phyloP scores from a whole-genome alignment of 768 basidiomycete genomes.

The Boletus rubescentipes region DNA sequence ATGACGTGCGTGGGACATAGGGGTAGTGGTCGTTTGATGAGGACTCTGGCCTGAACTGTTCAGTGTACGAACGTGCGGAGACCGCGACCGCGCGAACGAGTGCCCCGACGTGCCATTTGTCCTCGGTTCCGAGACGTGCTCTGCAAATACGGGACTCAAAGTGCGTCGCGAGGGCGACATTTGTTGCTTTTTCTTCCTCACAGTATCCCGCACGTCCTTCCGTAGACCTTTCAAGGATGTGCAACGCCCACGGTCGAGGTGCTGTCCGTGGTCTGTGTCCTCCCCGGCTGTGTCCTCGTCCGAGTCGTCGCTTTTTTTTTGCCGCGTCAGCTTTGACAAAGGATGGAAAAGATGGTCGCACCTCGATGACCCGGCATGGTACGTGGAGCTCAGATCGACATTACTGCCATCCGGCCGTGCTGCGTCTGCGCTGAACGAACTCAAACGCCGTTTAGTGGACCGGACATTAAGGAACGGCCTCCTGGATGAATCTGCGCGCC shows the following conservation, averaged over 20 bases:
- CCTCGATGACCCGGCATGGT: constrained; percentile 84
- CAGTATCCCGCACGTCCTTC: constrained; percentile 24
- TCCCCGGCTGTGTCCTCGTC: constrained; percentile 52
- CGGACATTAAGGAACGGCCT: constrained; percentile 36
- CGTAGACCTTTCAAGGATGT: constrained; percentile 32
- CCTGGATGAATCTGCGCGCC: constrained; percentile 48
- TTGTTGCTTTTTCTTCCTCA: constrained; percentile 30
- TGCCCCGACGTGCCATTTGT: constrained; percentile 35
- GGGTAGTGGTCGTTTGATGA: constrained; percentile 39
- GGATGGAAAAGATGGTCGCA: constrained; percentile 30
- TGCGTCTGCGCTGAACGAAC: constrained; percentile 21
- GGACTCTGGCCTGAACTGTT: constrained; percentile 36
- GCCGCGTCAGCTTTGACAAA: constrained; percentile 21
- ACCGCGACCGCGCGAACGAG: constrained; percentile 71
- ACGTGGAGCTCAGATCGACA: constrained; percentile 81
- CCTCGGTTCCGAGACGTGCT: constrained; percentile 34
- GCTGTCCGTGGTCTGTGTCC: constrained; percentile 55
- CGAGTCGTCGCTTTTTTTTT: constrained; percentile 45
- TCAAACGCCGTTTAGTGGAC: constrained; percentile 25
- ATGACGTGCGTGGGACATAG: constrained; percentile 44
- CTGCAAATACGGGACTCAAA: constrained; percentile 24
- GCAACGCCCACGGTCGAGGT: constrained; percentile 44
- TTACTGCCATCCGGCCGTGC: constrained; percentile 30
- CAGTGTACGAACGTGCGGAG: constrained; percentile 49
- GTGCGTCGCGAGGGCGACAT: constrained; percentile 24